phyloP scores from a whole-genome alignment of 148 eudicot genomes.

The Spergularia bocconei region DNA sequence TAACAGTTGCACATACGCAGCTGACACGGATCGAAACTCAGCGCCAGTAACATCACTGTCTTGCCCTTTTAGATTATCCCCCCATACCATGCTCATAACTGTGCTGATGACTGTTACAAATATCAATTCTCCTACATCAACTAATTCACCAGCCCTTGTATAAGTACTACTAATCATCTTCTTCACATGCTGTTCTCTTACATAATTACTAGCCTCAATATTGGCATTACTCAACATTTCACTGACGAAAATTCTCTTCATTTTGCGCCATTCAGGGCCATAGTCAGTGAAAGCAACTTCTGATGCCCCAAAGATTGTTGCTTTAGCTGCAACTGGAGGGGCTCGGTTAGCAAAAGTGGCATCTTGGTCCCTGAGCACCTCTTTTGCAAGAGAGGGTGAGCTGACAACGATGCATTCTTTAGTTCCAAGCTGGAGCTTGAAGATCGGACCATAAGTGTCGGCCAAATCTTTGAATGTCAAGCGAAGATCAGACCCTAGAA shows the following conservation, averaged over 20 bases:
- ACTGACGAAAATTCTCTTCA: slow-evolving; percentile 36
- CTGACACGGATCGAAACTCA: slow-evolving; percentile 25
- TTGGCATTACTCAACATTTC: slow-evolving; percentile 39
- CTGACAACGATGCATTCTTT: slow-evolving; percentile 33
- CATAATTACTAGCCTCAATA: slow-evolving; percentile 24
- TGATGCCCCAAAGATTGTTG: slow-evolving; percentile 17
- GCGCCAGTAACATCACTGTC: slow-evolving; percentile 11
- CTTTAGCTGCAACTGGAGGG: slow-evolving; percentile 24
- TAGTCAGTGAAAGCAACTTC: slow-evolving; percentile 30
- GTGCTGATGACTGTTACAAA: slow-evolving; percentile 6
- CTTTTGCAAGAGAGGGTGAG: slow-evolving; percentile 42
- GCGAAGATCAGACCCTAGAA: slow-evolving; percentile 30
- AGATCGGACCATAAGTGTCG: slow-evolving; percentile 37
- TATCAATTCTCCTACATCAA: slow-evolving; percentile 19
- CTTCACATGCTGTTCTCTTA: slow-evolving; percentile 11
- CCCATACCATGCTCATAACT: slow-evolving; percentile 44
- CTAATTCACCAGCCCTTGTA: slow-evolving; percentile 13
- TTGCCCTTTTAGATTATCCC: slow-evolving; percentile 20
- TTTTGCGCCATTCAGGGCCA: slow-evolving; percentile 34
- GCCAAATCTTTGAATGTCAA: slow-evolving; percentile 26
- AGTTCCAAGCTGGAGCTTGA: slow-evolving; percentile 33
- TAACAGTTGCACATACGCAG: slow-evolving; percentile 9
- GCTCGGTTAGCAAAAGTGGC: slow-evolving; percentile 38
- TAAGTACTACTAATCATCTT: slow-evolving; percentile 14
- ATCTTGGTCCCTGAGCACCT: slow-evolving; percentile 44